phyloP scores from a whole-genome alignment of 2,329 filamentous ascomycete genomes.

The Achaetomium macrosporum region DNA sequence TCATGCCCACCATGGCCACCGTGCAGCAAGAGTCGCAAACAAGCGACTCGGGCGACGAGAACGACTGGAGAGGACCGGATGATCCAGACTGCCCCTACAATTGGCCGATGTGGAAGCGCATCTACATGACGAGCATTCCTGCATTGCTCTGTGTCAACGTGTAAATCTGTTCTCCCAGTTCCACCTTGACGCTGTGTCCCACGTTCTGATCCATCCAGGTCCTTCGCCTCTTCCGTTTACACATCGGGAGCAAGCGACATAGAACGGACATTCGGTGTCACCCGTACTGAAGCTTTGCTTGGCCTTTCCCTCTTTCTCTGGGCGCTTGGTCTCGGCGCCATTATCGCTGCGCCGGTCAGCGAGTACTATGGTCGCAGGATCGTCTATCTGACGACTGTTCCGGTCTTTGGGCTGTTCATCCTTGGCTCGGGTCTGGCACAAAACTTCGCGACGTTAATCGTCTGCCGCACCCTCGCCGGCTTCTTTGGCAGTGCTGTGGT shows the following conservation, averaged over 20 bases:
- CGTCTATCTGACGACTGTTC: conserved; percentile 7
- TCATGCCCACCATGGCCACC: not conserved
- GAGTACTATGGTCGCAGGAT: conserved; percentile 10
- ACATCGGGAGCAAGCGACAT: conserved; percentile 9
- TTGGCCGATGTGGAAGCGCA: conserved; percentile 10
- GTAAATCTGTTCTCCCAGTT: too few relatives aligned
- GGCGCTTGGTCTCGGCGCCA: conserved; percentile 11
- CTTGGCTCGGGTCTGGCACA: conserved; percentile 8
- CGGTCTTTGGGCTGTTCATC: conserved; percentile 11
- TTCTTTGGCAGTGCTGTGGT: conserved; percentile 28
- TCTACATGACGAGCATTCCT: conserved; percentile 13
- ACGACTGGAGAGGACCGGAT: conserved; percentile 8
- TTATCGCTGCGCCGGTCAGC: conserved; percentile 13
- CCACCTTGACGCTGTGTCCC: too few relatives aligned
- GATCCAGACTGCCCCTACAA: conserved; percentile 13
- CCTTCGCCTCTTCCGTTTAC: conserved; percentile 15
- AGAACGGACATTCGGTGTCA: conserved; percentile 1
- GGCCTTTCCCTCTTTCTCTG: conserved; percentile 13
- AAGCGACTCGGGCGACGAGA: not conserved
- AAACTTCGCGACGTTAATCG: conserved; percentile 16
- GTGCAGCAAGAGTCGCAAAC: not conserved
- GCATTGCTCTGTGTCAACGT: conserved; percentile 11
- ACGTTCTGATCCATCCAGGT: not conserved
- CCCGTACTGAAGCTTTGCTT: conserved; percentile 7
- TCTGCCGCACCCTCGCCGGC: conserved; percentile 36